Conservation (phyloP, 73 alveolate species). For the Paramecium caudatum region DNA sequence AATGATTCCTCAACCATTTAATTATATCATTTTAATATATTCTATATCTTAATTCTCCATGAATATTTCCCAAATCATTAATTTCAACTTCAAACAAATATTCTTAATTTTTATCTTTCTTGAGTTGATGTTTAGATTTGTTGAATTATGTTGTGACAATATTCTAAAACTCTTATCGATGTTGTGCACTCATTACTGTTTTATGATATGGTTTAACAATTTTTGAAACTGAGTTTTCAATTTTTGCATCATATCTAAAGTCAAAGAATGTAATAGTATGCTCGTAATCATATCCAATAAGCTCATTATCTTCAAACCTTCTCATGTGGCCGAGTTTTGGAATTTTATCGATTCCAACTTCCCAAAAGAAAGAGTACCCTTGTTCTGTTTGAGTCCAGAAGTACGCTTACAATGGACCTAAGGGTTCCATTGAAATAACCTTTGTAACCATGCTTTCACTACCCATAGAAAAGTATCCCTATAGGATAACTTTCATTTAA, state of each 20-base stretch:
- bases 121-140: neutral
- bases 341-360: constrained; percentile 38
- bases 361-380: neutral
- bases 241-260: constrained; percentile 9
- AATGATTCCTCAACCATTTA: neutral
- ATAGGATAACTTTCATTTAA: neutral
- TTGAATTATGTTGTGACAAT: neutral
- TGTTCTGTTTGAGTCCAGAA: neutral
- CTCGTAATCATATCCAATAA: constrained; percentile 6
- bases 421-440: neutral
- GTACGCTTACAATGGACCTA: constrained; percentile 20
- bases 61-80: constrained; percentile 2
- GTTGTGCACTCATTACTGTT: neutral
- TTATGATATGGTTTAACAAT: neutral
- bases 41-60: constrained; percentile 13
- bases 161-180: neutral
- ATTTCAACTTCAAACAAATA: neutral
- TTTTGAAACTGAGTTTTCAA: neutral
- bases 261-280: constrained; percentile 46
- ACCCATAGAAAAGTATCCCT: neutral
- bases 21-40: neutral
- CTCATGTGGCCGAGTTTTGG: neutral
- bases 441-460: neutral
- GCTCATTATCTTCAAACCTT: neutral
- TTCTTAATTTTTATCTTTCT: neutral